Base-by-base conservation (phyloP, 345 rosid genomes). In the Eucalyptus erythrocorys region DNA sequence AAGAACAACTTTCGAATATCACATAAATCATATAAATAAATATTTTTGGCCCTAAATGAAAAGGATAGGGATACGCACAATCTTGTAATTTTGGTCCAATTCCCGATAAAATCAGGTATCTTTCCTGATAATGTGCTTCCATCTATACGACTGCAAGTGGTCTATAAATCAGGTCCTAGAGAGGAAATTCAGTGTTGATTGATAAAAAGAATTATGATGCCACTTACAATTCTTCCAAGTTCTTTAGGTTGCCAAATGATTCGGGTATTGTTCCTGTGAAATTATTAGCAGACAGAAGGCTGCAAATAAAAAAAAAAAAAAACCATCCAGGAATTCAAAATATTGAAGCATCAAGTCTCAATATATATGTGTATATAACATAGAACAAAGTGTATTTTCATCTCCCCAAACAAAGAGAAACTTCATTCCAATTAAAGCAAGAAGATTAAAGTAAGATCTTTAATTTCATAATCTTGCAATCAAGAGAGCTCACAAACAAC, bases 31-130 rank as follows among this genome's bases (percentile, higher is more conserved):
- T 10, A 76, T 19, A 76, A 21, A 37, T 37, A 21, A 76, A 37
- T 37, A 10, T 37, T 71, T 17, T 71, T 71, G 14, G 45, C 26
- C 45, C 6, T 32, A 66, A 32, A 32, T 15, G 42, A 66, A 17
- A 66, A 66, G 79, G 42, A 66, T 66, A 16, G 40, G 79, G 40
- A 61, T 40, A 93, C 99, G 94, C 91, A 98, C 99, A 98, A 91
- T 89, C 92, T 94, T 1, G 3, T 9, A 26, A 98, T 90, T 21
- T 17, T 88, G 80, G 95, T 96, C 99, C 99, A 98, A 85, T 94
- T 97, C 87, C 97, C 98, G 1, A 98, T 94, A 57, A 98, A 93
- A 79, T 93, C 93, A 8, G 99, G 98, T 91, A 98, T 93, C 91
- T 92, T 94, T 27, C 99, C 99, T 2, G 97, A 94, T 61, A 98